Evolutionary conservation across 495 filamentous ascomycete genomes (phyloP), one percentile per base, ranked within the genome.

Genomic region (Bathelium albidoporum): DNA sequence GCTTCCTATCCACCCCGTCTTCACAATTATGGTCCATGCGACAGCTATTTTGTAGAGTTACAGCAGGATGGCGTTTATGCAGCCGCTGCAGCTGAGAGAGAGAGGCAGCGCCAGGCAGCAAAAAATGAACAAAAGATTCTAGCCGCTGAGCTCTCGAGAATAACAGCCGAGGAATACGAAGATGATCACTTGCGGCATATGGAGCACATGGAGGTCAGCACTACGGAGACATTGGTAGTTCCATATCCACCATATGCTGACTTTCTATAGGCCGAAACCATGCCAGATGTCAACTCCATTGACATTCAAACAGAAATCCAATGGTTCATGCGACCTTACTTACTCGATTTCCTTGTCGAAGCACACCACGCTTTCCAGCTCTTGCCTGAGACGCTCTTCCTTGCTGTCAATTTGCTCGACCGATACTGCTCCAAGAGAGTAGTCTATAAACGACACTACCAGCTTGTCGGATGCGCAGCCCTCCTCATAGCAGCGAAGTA

Each of bases 371-470:
- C 92, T 20, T 99, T 97, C 78, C 87, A 89, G 62, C 85, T 99
- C 9, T 81, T 97, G 18, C 94, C 94, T 10, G 91, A 96, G 73
- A 97, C 94, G 0, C 80, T 97, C 61, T 96, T 96, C 81, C 81
- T 99, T 64, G 90, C 95, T 7, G 87, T 97, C 77, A 99, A 99
- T 74, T 85, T 99, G 29, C 83, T 99, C 62, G 94, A 99, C 71
- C 82, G 94, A 66, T 99, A 99, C 78, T 99, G 94, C 80, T 97
- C 94, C 55, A 90, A 89, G 73, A 85, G 95, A 68, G 89, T 99
- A n/a, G 94, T 99, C 43, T 99, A 97, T 78, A 97, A 97, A 81
- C 88, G 93, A 66, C 94, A 99, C 76, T 99, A 99, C 71, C 94
- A 99, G 75, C 78, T 99, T 64, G 94, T 99, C 60, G 94, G 94